Evolutionary conservation across 2,329 filamentous ascomycete species (phyloP).

Genomic region (Bipolaris cookei): DNA sequence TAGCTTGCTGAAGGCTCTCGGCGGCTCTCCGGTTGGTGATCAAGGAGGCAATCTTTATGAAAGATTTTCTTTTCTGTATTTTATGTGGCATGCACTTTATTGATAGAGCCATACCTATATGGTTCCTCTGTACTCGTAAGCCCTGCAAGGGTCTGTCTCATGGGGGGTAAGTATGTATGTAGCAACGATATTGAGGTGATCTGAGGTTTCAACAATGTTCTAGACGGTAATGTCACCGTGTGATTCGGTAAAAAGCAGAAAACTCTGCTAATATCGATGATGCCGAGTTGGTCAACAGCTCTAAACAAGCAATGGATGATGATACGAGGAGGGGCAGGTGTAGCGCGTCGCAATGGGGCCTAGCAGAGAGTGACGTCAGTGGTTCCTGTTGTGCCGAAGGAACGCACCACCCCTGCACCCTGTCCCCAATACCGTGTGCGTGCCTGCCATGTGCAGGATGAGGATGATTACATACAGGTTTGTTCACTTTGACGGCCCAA

Average conservation of each 20-base stretch:
- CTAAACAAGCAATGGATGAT: slow-evolving; percentile 1
- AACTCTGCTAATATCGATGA: not conserved
- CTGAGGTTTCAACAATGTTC: not conserved
- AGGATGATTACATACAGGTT: slow-evolving; percentile 38
- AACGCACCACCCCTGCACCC: slow-evolving; percentile 11
- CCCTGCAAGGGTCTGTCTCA: not conserved
- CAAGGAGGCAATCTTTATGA: not conserved
- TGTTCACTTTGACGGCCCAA: slow-evolving; percentile 13
- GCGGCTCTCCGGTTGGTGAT: not conserved
- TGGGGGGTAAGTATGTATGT: not conserved
- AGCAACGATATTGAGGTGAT: not conserved
- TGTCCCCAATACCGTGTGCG: not conserved
- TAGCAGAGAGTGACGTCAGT: slow-evolving; percentile 20
- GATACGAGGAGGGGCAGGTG: slow-evolving; percentile 1
- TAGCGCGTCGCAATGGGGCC: slow-evolving; percentile 1
- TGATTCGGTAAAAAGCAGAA: not conserved
- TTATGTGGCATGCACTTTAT: not conserved
- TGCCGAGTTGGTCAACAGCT: not conserved
- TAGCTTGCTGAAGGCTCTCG: not conserved
- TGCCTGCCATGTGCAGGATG: slow-evolving; percentile 16
- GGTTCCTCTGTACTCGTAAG: not conserved
- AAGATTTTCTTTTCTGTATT: not conserved
- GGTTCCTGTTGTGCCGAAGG: slow-evolving; percentile 7
- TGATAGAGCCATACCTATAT: not conserved
- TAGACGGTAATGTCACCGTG: not conserved